Evolutionary conservation across 1,284 basidiomycete species (phyloP).

Genomic region (Thecaphora thlaspeos): DNA sequence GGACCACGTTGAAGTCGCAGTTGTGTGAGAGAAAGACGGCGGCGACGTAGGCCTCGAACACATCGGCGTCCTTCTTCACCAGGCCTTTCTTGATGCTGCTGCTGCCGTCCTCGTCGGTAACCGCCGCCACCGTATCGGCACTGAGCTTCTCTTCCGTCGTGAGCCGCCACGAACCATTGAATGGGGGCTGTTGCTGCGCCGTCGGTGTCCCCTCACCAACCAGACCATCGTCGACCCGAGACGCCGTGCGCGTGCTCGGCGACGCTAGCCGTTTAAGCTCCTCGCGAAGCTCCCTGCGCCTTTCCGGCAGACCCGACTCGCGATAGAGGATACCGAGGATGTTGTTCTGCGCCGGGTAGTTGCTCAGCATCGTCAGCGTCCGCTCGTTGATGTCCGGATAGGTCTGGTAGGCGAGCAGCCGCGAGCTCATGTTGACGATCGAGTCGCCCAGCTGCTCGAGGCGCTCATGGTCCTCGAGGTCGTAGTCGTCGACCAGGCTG

Average conservation of each 20-base stretch:
- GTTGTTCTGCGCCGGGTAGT: constrained; percentile 41
- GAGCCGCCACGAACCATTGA: no score
- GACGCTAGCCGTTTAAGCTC: constrained; percentile 6
- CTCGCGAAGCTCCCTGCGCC: constrained; percentile 11
- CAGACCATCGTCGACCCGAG: no score
- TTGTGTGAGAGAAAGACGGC: constrained; percentile 31
- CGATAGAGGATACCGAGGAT: constrained; percentile 26
- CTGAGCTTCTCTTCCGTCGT: constrained; percentile 8
- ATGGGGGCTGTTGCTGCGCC: not conserved
- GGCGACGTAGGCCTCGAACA: constrained; percentile 37
- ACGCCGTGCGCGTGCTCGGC: not conserved
- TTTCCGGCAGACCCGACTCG: constrained; percentile 18
- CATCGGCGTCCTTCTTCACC: constrained; percentile 34
- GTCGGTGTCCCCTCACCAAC: not conserved
- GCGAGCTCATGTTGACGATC: constrained; percentile 38
- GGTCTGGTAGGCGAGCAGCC: constrained; percentile 24
- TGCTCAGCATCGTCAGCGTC: constrained; percentile 19
- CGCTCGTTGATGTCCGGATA: constrained; percentile 38
- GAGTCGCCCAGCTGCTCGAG: constrained; percentile 36
- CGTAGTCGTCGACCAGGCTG: constrained; percentile 30
- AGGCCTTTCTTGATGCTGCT: not conserved
- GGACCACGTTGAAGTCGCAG: constrained; percentile 27
- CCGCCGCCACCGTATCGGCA: not conserved
- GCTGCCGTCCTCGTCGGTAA: not conserved
- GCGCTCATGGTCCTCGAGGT: constrained; percentile 34